Evolutionary conservation across 2,329 filamentous ascomycete species (phyloP).

Genomic region (Fusarium devonianum): DNA sequence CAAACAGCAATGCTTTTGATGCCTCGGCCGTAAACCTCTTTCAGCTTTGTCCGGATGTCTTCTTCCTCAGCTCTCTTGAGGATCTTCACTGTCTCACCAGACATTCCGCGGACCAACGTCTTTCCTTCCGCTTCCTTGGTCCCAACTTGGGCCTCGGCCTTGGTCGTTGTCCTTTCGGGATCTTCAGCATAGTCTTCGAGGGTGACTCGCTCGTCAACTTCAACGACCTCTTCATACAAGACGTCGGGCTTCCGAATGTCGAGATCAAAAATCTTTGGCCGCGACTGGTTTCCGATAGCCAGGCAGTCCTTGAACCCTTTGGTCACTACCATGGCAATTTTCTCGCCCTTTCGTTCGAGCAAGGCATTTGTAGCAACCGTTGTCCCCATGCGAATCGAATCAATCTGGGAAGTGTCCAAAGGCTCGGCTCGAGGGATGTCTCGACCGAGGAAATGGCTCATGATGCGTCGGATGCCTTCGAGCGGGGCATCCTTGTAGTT

Average conservation of each 20-base stretch:
- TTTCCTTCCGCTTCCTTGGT: conserved; percentile 58
- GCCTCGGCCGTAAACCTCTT: conserved; percentile 68
- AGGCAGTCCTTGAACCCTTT: conserved; percentile 88
- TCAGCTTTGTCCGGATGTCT: conserved; percentile 64
- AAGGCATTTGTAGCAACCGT: conserved; percentile 94
- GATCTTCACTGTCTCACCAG: conserved; percentile 74
- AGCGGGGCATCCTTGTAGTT: conserved; percentile 93
- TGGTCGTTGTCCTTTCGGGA: conserved; percentile 66
- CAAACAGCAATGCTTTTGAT: conserved; percentile 87
- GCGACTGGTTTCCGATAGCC: conserved; percentile 87
- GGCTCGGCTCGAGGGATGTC: conserved; percentile 82
- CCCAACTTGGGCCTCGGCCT: conserved; percentile 62
- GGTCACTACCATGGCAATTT: conserved; percentile 86
- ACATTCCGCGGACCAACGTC: conserved; percentile 71
- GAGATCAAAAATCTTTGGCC: conserved; percentile 90
- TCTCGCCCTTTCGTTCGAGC: conserved; percentile 88
- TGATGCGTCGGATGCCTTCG: conserved; percentile 86
- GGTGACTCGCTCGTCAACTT: conserved; percentile 89
- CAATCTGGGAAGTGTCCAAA: conserved; percentile 82
- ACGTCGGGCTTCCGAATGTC: conserved; percentile 88
- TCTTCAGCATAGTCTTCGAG: conserved; percentile 93
- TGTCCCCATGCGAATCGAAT: conserved; percentile 94
- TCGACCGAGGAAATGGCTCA: conserved; percentile 76
- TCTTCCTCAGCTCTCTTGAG: conserved; percentile 64
- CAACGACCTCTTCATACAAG: conserved; percentile 83